Base-by-base conservation (phyloP, 2,329 filamentous ascomycete genomes). In the Botrytis fabae region DNA sequence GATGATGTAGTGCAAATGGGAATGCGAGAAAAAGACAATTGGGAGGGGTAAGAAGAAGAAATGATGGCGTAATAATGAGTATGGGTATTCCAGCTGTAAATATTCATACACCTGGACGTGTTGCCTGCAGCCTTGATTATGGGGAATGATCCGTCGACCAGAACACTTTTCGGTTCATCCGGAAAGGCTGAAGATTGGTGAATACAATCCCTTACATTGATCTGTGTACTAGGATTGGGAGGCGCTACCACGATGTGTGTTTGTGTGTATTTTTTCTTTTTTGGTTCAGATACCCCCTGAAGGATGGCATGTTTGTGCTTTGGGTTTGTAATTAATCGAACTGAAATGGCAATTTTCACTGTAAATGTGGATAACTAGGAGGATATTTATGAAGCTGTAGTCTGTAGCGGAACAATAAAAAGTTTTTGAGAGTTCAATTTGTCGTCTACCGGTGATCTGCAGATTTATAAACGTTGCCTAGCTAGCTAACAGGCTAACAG, bases 241-340 rank as follows among this genome's bases (percentile, higher is more conserved):
- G 51, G 70, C 51, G 62, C 60, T 60, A 60, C 10, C 40, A 59
- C 42, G 70, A 38, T 74, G 38, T 74, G 25, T 60, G 60, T 76
- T 70, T 57, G 46, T 42, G 64, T 48, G 46, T 38, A 1, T 38
- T 28, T 28, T 28, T 28, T 28, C 1, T 72, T 32, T 72, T 73
- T 61, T 73, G 60, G 66, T 74, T 65, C 71, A 65, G 71, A 75
- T 75, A 74, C 73, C 74, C 74, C 63, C 28, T 68, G 35, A 57
- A 32, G 35, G 25, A 42, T 68, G 60, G 73, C 73, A 60, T 71
- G 64, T 64, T 71, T 69, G 40, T 57, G 54, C 62, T 69, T 64
- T 40, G 64, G 60, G 28, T 61, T 68, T 70, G 72, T 66, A 74
- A 70, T 72, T 73, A 44, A 51, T 57, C 38, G n/a, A 38, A 54